Percentiles rank a stretch among this genome's conserved stretches.
phyloP scores from a whole-genome alignment of 257 asterid species.

The Paulownia fortunei region DNA sequence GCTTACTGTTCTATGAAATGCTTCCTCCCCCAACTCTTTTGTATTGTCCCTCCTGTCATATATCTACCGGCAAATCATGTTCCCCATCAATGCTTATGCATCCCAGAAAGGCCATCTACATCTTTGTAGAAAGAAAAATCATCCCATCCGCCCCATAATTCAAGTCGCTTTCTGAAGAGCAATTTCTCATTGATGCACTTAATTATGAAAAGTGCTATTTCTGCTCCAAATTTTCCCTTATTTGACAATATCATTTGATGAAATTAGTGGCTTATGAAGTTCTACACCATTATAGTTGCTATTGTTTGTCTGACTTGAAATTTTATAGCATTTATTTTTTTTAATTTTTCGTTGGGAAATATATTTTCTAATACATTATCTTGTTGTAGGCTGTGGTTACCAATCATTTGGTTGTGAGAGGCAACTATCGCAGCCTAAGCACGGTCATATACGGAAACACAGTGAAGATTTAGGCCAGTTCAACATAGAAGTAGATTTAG shows the following conservation, averaged over 20 bases:
- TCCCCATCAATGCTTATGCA: background rate
- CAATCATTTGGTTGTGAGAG: conserved; percentile 77
- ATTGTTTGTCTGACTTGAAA: background rate
- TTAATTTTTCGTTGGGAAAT: background rate
- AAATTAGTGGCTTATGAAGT: background rate
- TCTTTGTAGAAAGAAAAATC: background rate
- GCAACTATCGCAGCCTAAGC: conserved; percentile 81
- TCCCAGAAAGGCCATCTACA: background rate
- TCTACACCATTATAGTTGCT: background rate
- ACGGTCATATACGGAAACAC: conserved; percentile 79
- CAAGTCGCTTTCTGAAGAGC: background rate
- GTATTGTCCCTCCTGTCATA: background rate
- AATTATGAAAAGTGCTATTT: background rate
- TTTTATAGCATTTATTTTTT: background rate
- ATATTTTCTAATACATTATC: conserved; percentile 20
- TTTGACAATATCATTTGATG: background rate
- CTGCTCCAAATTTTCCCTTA: background rate
- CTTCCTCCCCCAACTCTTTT: background rate
- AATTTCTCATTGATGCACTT: background rate
- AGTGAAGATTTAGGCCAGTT: conserved; percentile 81
- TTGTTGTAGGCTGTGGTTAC: conserved; percentile 67
- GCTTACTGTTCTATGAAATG: background rate
- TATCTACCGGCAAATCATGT: background rate
- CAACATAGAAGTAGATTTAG: conserved; percentile 75
- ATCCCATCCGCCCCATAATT: background rate